phyloP scores from a whole-genome alignment of 257 asterid species.

The Solanum microdontum region DNA sequence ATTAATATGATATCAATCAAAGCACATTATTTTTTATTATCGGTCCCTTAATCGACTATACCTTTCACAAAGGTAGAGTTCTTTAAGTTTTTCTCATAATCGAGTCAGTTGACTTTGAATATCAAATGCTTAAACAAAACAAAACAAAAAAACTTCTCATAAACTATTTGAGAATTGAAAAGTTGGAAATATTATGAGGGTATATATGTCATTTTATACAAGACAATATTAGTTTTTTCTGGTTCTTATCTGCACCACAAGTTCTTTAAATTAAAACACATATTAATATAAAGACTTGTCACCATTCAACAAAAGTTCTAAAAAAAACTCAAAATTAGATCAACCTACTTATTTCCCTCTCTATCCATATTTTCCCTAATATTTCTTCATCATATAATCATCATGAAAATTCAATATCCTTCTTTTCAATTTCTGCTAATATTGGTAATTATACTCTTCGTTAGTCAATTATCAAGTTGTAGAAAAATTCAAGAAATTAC shows the following conservation, averaged over 20 bases:
- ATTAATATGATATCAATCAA: background rate
- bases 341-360: background rate
- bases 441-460: background rate
- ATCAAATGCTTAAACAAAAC: background rate
- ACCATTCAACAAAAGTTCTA: background rate
- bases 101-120: background rate
- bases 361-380: background rate
- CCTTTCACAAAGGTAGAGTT: background rate
- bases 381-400: background rate
- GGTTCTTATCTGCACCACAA: background rate
- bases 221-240: background rate
- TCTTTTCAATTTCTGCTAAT: background rate
- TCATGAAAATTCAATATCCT: background rate
- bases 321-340: background rate
- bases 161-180: background rate
- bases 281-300: background rate
- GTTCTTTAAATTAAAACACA: background rate
- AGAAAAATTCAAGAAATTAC: background rate
- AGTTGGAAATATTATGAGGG: background rate
- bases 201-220: background rate
- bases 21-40: background rate
- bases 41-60: background rate
- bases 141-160: background rate
- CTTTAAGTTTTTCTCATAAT: background rate
- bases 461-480: background rate